Evolutionary conservation across 208 protist species (phyloP).

Genomic region (Acanthamoeba healyi): DNA sequence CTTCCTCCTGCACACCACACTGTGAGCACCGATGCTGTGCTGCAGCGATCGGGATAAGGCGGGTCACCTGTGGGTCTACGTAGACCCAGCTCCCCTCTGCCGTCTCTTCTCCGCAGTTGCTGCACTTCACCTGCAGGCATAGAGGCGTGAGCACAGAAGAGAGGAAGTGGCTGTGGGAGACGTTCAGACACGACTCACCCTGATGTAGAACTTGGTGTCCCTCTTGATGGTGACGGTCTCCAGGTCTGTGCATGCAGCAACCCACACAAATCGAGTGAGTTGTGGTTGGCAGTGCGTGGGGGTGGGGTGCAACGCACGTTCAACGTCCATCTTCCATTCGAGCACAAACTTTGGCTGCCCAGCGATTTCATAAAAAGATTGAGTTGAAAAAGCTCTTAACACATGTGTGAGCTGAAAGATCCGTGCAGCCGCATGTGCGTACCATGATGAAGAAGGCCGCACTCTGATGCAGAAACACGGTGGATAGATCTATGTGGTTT

Average conservation of each 20-base stretch:
- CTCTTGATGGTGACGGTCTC: background rate
- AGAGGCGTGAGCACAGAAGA: background rate
- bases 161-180: background rate
- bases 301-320: background rate
- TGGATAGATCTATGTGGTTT: no score
- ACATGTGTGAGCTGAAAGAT: no score
- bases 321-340: constrained; percentile 54
- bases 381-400: no score
- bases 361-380: no score
- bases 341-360: constrained; percentile 8
- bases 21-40: background rate
- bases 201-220: constrained; percentile 52
- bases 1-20: constrained; percentile 48
- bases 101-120: constrained; percentile 54
- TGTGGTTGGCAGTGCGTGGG: background rate
- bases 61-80: background rate
- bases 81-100: constrained; percentile 36
- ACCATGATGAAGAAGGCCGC: no score
- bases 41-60: no score
- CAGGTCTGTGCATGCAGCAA: constrained; percentile 1
- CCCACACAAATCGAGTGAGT: background rate
- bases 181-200: background rate
- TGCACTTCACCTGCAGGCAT: constrained; percentile 23
- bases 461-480: no score
- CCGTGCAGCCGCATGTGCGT: no score